These are phyloP conservation scores for Xylaria sp. DNA, from an alignment of 2,329 filamentous ascomycete species.

Conservation along the genomic window DNA sequence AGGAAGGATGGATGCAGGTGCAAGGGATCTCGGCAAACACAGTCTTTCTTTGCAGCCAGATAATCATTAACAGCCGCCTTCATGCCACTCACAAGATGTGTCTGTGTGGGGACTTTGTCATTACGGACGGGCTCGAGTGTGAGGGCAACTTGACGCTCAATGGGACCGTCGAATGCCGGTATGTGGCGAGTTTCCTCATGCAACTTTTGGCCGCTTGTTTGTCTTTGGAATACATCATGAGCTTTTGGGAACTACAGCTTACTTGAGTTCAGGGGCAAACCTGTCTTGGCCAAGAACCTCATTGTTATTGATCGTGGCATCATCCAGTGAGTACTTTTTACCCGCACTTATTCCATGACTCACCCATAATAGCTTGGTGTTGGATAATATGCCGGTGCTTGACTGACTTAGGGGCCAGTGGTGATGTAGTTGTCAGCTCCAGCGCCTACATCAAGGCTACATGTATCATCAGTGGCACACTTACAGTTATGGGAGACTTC, in stretches of 20 bases:
- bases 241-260: no score
- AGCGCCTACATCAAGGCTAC: slow-evolving; percentile 3
- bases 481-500: slow-evolving; percentile 6
- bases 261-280: not conserved
- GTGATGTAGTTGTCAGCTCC: slow-evolving; percentile 8
- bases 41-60: not conserved
- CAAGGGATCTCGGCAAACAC: slow-evolving; percentile 4
- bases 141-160: slow-evolving; percentile 15
- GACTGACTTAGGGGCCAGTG: slow-evolving; percentile 8
- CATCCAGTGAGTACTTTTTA: slow-evolving; percentile 8
- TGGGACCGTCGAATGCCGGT: slow-evolving; percentile 7
- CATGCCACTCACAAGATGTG: slow-evolving; percentile 15
- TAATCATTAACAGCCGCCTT: slow-evolving; percentile 7
- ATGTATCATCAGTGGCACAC: slow-evolving; percentile 3
- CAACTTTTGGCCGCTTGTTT: no score
- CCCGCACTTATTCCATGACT: not conserved
- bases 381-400: not conserved
- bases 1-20: not conserved
- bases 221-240: no score
- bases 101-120: not conserved
- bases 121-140: slow-evolving; percentile 4
- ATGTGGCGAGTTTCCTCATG: not conserved
- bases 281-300: slow-evolving; percentile 11
- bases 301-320: not conserved
- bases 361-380: not conserved